Percentiles rank a stretch among this genome's conserved stretches.
These are phyloP conservation scores for Trichoderma hamatum DNA, from an alignment of 2,329 filamentous ascomycete genomes.

Conservation along the genomic window DNA sequence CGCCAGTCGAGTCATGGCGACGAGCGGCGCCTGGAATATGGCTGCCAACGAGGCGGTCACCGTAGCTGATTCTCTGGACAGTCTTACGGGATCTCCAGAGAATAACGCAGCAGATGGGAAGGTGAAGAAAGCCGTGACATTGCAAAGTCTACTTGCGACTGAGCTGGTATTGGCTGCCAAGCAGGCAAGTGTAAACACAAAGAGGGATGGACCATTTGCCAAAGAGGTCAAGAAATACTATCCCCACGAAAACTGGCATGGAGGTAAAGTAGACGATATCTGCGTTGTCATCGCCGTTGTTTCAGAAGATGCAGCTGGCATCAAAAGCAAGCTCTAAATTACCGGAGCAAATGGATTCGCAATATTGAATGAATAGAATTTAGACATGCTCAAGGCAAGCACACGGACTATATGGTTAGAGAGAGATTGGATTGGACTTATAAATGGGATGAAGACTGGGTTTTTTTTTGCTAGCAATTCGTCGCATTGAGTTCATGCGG, in stretches of 20 bases:
- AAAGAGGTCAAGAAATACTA: slow-evolving; percentile 90
- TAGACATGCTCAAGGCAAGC: slow-evolving; percentile 28
- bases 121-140: slow-evolving; percentile 47
- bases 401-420: slow-evolving; percentile 6
- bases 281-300: slow-evolving; percentile 81
- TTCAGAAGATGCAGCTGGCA: slow-evolving; percentile 57
- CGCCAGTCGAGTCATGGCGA: slow-evolving; percentile 75
- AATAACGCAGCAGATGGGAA: slow-evolving; percentile 33
- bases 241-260: slow-evolving; percentile 82
- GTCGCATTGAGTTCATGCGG: not conserved
- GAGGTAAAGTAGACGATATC: slow-evolving; percentile 96
- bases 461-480: not conserved
- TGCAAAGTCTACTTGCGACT: slow-evolving; percentile 79
- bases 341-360: not conserved
- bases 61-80: slow-evolving; percentile 63
- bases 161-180: slow-evolving; percentile 84
- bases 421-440: not conserved
- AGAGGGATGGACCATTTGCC: slow-evolving; percentile 88
- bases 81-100: slow-evolving; percentile 39
- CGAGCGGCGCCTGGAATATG: slow-evolving; percentile 72
- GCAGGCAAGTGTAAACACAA: slow-evolving; percentile 76
- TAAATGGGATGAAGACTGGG: not conserved
- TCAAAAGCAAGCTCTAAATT: slow-evolving; percentile 42
- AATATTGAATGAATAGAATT: slow-evolving; percentile 16
- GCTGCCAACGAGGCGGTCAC: slow-evolving; percentile 61